These are phyloP conservation scores for Debaryomyces hansenii DNA, from an alignment of 805 yeast species.

Conservation along the genomic window DNA sequence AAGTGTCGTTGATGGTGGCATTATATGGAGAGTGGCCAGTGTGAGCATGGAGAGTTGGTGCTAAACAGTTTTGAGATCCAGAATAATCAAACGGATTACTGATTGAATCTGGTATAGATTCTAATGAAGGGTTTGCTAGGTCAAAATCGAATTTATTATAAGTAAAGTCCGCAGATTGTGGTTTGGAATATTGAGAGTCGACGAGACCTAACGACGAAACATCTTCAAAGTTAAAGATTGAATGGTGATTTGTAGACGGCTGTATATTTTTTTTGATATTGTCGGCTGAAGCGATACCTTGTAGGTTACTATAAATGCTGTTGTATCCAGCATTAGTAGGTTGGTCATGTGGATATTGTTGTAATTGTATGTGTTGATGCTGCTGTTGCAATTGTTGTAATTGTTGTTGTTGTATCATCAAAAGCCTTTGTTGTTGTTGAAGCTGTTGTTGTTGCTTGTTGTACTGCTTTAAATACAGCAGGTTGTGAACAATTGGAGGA, in stretches of 20 bases:
- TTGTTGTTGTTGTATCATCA: background rate
- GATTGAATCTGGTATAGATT: constrained; percentile 26
- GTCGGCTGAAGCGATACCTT: background rate
- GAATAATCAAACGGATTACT: background rate
- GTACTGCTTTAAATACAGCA: too few species aligned
- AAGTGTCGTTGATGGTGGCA: constrained; percentile 17
- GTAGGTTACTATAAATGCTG: background rate
- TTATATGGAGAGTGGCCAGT: constrained; percentile 12
- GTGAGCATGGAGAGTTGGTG: background rate
- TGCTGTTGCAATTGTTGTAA: constrained; percentile 6
- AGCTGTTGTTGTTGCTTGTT: background rate
- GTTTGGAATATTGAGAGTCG: constrained; percentile 10
- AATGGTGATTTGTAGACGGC: constrained; percentile 3
- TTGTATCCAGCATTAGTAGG: background rate
- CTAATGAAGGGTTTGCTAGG: constrained; percentile 24
- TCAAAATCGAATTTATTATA: constrained; percentile 25
- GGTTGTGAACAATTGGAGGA: too few species aligned
- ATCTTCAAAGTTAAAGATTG: constrained; percentile 5
- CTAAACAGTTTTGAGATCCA: background rate
- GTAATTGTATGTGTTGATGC: background rate
- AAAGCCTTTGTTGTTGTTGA: background rate
- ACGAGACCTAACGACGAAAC: constrained; percentile 13
- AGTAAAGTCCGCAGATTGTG: constrained; percentile 16
- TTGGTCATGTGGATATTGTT: constrained; percentile 4
- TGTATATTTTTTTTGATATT: background rate